Evolutionary conservation across 306 rosid species (phyloP), one percentile per base, ranked within the genome.

Genomic region (Fragaria ananassa): DNA sequence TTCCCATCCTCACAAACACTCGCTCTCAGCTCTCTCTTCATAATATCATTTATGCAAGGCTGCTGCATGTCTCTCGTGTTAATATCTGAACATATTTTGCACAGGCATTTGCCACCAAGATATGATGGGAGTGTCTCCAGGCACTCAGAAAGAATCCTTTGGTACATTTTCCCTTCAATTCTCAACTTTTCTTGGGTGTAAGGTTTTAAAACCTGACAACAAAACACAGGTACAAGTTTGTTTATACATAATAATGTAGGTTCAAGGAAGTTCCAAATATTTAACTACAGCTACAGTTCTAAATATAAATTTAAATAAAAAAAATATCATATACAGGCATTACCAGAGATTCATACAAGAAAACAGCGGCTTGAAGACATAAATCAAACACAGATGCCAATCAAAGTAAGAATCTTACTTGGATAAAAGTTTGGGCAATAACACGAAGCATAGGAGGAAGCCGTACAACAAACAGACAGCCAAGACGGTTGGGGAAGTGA

Each of bases 401-500:
- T 42, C 29, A 39, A 51, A 79, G 76, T 54, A 74, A 79, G 62
- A 19, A 71, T 72, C 82, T 78, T 78, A 95, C 99, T 85, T 89
- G 91, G 70, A 92, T 81, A 76, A 89, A 89, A 67, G 99, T 92
- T 83, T 92, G 97, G 75, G 96, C 88, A 78, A 92, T 74, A 80
- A 90, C 90, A 13, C 97, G 97, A 70, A 89, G 91, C 74, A 92
- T 86, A 3, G 97, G 89, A 63, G 97, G 99, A 79, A 92, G 97
- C 65, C 92, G 89, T 45, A 95, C 84, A 75, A 92, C 88, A 66
- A 84, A 85, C 88, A 95, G 87, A 85, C 92, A 89, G 73, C 99
- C 97, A 79, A 95, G 99, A 70, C 93, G 92, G 75, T 91, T 87
- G 29, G 99, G 99, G 76, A 92, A 92, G 87, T 95, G 92, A 85